Percentiles rank a stretch among this genome's conserved stretches.
Conservation (phyloP, 345 rosid genomes). For the Erodium maritimum region DNA sequence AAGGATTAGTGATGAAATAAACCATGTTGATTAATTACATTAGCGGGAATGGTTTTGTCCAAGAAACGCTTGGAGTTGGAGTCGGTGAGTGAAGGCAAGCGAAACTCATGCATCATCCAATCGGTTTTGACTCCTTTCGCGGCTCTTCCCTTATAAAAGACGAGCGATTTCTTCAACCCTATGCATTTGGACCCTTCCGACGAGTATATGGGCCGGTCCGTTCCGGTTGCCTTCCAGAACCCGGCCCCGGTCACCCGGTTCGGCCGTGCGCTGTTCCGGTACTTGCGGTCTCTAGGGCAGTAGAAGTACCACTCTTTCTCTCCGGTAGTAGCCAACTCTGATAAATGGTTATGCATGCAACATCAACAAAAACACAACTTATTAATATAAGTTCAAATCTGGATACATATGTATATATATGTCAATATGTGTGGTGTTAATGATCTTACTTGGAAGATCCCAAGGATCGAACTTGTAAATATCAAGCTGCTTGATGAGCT, state of each 20-base stretch:
- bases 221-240: slow-evolving; percentile 95
- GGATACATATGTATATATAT: too few relatives aligned
- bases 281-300: slow-evolving; percentile 89
- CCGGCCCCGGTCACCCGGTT: slow-evolving; percentile 87
- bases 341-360: neutral
- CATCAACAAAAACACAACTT: too few relatives aligned
- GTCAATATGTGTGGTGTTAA: neutral
- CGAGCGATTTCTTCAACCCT: slow-evolving; percentile 86
- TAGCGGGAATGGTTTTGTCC: slow-evolving; percentile 48
- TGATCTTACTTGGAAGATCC: slow-evolving; percentile 83
- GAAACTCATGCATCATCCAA: slow-evolving; percentile 99
- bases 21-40: too few relatives aligned
- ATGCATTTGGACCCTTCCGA: slow-evolving; percentile 79
- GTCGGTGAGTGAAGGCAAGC: slow-evolving; percentile 62
- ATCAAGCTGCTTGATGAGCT: slow-evolving; percentile 77
- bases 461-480: slow-evolving; percentile 91
- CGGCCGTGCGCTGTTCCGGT: slow-evolving; percentile 81
- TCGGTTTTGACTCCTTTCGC: slow-evolving; percentile 89
- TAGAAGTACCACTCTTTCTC: slow-evolving; percentile 93
- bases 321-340: slow-evolving; percentile 66
- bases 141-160: slow-evolving; percentile 88
- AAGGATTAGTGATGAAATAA: too few relatives aligned
- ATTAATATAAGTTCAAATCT: too few relatives aligned
- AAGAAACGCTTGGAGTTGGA: slow-evolving; percentile 29
- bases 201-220: slow-evolving; percentile 84